Base-by-base conservation (phyloP, 129 eudicot genomes). In the Pseudognaphalium luteoalbum region DNA sequence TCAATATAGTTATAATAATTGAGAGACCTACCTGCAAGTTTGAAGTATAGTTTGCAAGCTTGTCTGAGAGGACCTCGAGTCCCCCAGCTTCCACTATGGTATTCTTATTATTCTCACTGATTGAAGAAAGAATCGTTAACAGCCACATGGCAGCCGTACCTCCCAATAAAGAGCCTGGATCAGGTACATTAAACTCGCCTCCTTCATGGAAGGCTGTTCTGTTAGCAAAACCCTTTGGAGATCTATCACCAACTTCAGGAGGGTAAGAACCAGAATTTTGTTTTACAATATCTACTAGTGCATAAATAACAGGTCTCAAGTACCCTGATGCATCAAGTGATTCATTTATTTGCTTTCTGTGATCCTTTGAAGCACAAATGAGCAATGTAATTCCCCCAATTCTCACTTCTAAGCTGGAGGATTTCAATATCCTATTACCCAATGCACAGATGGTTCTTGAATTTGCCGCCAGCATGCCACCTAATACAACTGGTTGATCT, bases 61-160 rank as follows among this genome's bases (percentile, higher is more conserved):
- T 91, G 68, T 88, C 87, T 50, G 77, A 81, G 47, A 91, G 88
- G n/a, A 70, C 81, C 75, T 88, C 95, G 39, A 88, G 83, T 41
- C 86, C 94, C 35, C 97, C 95, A 85, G 90, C 92, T 81, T 91
- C 97, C 74, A 85, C 70, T 56, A 88, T 87, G 57, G 77, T 71
- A 39, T 47, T 21, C 80, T 82, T 91, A 81, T 81, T 85, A 80
- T 88, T 78, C 32, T 52, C 77, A 66, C 70, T 66, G 74, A 67
- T 78, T 4, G 95, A 84, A 70, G 94, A 86, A 70, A 91, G 62
- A 47, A 86, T 78, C 0, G 86, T 85, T 35, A 91, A 80, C 88
- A 91, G 70, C 97, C 97, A 91, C 76, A 88, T 72, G 73, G 88
- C 94, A 77, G 85, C 88, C 39, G 90, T 85, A 69, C 92, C 83